Conservation (phyloP, 257 asterid species). For the Solanum pinnatisectum region DNA sequence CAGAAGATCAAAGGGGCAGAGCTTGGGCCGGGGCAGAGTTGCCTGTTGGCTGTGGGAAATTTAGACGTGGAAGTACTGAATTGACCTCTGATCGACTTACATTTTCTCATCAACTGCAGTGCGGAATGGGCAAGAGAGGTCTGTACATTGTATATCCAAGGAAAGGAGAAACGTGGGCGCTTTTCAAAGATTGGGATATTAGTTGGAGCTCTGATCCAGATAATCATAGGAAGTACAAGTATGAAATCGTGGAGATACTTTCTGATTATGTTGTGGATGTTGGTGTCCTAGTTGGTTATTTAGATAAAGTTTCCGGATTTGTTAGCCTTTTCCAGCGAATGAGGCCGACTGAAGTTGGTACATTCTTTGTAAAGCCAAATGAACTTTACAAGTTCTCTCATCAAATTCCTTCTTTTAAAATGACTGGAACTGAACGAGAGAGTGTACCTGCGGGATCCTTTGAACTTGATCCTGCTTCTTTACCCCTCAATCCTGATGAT, state of each 20-base stretch:
- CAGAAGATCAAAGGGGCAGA: slow-evolving; percentile 16
- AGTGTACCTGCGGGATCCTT: slow-evolving; percentile 65
- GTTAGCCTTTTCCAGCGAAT: slow-evolving; percentile 46
- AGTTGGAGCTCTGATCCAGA: slow-evolving; percentile 41
- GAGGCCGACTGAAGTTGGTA: not conserved
- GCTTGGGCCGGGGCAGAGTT: slow-evolving; percentile 27
- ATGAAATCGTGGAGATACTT: slow-evolving; percentile 61
- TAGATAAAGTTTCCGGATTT: slow-evolving; percentile 53
- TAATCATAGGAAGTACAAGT: slow-evolving; percentile 24
- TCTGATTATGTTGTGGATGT: slow-evolving; percentile 24
- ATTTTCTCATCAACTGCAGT: slow-evolving; percentile 46
- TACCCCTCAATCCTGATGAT: slow-evolving; percentile 42
- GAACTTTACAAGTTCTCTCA: slow-evolving; percentile 61
- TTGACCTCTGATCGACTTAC: slow-evolving; percentile 3
- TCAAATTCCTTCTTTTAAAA: slow-evolving; percentile 30
- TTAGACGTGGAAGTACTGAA: slow-evolving; percentile 19
- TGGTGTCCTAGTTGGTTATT: slow-evolving; percentile 42
- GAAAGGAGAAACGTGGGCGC: slow-evolving; percentile 72
- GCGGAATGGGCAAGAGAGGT: slow-evolving; percentile 25
- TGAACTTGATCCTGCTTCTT: slow-evolving; percentile 78
- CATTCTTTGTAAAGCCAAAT: slow-evolving; percentile 21
- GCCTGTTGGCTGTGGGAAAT: slow-evolving; percentile 70
- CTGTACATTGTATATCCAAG: slow-evolving; percentile 41
- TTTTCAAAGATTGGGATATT: slow-evolving; percentile 54
- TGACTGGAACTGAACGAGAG: slow-evolving; percentile 49